Percentiles rank a stretch among this genome's conserved stretches.
Evolutionary conservation across 1,284 basidiomycete species (phyloP).

Genomic region (Volvariella surrecta): DNA sequence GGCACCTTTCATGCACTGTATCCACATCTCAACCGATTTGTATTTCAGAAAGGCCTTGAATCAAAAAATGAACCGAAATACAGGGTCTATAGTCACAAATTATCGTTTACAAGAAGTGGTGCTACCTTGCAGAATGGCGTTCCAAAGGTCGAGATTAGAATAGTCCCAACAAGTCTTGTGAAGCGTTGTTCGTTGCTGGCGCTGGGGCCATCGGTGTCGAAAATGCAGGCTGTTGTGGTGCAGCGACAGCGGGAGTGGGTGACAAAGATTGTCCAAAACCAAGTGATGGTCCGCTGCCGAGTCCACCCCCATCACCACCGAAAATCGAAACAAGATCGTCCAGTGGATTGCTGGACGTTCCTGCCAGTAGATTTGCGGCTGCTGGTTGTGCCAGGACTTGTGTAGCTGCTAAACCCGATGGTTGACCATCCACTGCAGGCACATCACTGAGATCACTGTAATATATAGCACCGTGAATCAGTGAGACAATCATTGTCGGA

Average conservation of each 20-base stretch:
- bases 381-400: slow-evolving; percentile 62
- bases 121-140: too few relatives aligned
- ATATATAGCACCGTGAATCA: not conserved
- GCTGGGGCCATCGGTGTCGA: slow-evolving; percentile 13
- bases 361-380: slow-evolving; percentile 59
- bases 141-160: slow-evolving; percentile 22
- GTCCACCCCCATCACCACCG: slow-evolving; percentile 26
- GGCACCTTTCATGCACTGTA: too few relatives aligned
- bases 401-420: slow-evolving; percentile 69
- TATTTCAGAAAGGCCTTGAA: too few relatives aligned
- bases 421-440: slow-evolving; percentile 48
- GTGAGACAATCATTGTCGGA: not conserved
- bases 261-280: slow-evolving; percentile 11
- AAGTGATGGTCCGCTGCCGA: slow-evolving; percentile 3
- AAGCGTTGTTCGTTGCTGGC: slow-evolving; percentile 22
- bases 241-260: slow-evolving; percentile 10
- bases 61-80: not conserved
- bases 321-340: slow-evolving; percentile 90
- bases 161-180: slow-evolving; percentile 39
- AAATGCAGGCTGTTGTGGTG: slow-evolving; percentile 16
- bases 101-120: too few relatives aligned
- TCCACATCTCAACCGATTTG: too few relatives aligned
- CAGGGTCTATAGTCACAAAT: too few relatives aligned
- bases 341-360: slow-evolving; percentile 77
- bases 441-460: slow-evolving; percentile 75